phyloP scores from a whole-genome alignment of 805 yeast genomes.

The Metschnikowia borealis region DNA sequence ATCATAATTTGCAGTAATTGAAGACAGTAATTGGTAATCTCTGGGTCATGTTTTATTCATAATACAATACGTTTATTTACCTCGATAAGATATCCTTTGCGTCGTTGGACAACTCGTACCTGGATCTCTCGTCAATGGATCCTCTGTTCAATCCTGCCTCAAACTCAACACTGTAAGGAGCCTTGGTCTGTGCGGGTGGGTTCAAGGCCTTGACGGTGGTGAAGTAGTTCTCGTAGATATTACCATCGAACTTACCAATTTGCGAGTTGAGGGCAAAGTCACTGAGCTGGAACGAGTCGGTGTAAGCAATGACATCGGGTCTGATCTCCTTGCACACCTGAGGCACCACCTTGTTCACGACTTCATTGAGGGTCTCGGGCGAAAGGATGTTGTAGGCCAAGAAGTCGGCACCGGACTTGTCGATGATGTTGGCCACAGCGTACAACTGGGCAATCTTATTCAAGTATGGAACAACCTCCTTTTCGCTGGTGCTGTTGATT shows the following conservation, averaged over 20 bases:
- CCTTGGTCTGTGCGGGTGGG: constrained; percentile 17
- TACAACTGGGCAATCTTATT: constrained; percentile 17
- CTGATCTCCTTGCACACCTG: constrained; percentile 16
- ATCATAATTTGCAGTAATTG: too few species aligned
- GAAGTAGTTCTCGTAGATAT: constrained; percentile 20
- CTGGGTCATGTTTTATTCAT: not conserved
- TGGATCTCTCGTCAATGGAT: constrained; percentile 12
- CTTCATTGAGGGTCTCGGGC: constrained; percentile 14
- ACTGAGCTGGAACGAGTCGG: constrained; percentile 20
- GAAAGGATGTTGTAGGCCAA: constrained; percentile 15
- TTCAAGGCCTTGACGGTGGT: constrained; percentile 18
- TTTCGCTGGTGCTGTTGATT: constrained; percentile 9
- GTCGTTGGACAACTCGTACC: constrained; percentile 14
- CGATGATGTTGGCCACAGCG: constrained; percentile 17
- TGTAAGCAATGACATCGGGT: constrained; percentile 17
- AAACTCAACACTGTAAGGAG: constrained; percentile 20
- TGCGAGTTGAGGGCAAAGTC: constrained; percentile 18
- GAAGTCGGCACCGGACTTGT: constrained; percentile 19
- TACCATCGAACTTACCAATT: constrained; percentile 18
- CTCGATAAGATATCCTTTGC: constrained; percentile 15
- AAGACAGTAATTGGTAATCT: not conserved
- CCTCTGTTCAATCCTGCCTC: constrained; percentile 17
- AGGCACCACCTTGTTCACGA: constrained; percentile 16
- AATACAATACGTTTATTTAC: constrained; percentile 1
- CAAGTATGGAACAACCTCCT: constrained; percentile 15